Percentiles rank a stretch among this genome's conserved stretches.
Conservation (phyloP, 164 flowering plant species). For the Paratinospora sagittata region DNA sequence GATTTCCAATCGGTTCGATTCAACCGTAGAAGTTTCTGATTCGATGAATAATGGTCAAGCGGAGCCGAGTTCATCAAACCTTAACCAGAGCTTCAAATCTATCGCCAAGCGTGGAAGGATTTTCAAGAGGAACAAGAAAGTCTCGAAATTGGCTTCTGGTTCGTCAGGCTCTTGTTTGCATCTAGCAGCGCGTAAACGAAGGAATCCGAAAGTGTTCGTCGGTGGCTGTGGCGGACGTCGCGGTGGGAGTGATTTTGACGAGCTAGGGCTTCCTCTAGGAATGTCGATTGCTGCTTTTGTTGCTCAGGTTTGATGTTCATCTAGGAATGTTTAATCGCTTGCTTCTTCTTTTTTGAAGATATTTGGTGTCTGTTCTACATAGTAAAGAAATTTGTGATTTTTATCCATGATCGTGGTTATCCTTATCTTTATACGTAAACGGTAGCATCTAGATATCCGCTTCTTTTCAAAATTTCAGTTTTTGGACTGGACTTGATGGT, state of each 20-base stretch:
- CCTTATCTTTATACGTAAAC: no score
- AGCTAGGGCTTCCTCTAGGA: slow-evolving; percentile 39
- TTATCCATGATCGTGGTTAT: no score
- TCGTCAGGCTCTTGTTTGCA: slow-evolving; percentile 5
- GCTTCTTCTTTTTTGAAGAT: background rate
- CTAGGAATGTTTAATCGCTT: no score
- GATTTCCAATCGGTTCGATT: background rate
- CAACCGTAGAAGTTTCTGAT: background rate
- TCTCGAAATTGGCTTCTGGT: background rate
- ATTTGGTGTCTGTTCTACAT: background rate
- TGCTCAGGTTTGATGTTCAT: slow-evolving; percentile 25
- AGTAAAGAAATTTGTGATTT: background rate
- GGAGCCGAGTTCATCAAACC: background rate
- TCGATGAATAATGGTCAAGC: background rate
- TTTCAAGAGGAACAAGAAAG: background rate
- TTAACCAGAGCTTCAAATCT: background rate
- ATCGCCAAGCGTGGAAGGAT: background rate
- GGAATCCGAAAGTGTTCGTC: slow-evolving; percentile 20
- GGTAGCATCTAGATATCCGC: no score
- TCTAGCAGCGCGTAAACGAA: slow-evolving; percentile 20
- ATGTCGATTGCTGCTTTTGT: slow-evolving; percentile 41
- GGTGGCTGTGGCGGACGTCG: slow-evolving; percentile 15
- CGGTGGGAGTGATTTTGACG: slow-evolving; percentile 22
- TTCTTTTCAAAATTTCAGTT: no score
- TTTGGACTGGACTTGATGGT: no score